Evolutionary conservation across 441 rosid genomes (phyloP), one percentile per base, ranked within the genome.

Genomic region (Arabidopsis lyrata): DNA sequence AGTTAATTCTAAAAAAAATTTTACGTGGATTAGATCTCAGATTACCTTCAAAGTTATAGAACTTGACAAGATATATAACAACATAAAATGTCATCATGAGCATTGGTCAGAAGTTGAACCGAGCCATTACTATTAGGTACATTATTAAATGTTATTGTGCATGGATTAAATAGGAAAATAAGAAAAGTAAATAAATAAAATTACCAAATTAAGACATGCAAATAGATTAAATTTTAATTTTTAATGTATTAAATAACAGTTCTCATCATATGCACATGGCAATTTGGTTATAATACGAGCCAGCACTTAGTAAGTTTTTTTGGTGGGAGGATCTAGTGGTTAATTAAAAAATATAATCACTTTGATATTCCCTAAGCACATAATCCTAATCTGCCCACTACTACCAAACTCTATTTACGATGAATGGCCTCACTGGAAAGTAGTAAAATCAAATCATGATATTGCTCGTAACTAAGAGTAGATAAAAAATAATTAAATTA

Each of bases 201-300:
- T 55, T 55, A 63, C 71, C 52, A 55, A 11, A 47, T 63, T 24
- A 45, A 45, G 48, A 64, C 58, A 68, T 70, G 52, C 75, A 47
- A 45, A n/a, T 56, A 24, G 10, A 20, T 55, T 47, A 55, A 9
- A 4, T 45, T 41, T 38, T 29, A 63, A 27, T 4, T 29, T 20
- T 38, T 39, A 60, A 27, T 69, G 65, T 62, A 35, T 27, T 47
- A 14, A 44, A 47, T n/a, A 39, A 15, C 29, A 50, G 59, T 54
- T 69, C 58, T 76, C 60, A 70, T 70, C 76, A 56, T 69, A 63
- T 39, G 76, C 80, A 77, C 80, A 77, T 77, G 80, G 48, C 56
- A 64, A 57, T 50, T 70, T 57, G 56, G 47, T 70, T 57, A 32
- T 53, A 47, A 70, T 63, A 70, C 8, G 76, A 77, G 77, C 52